Conservation (phyloP, 2,329 filamentous ascomycete genomes). For the Kalaharituber pfeilii region DNA sequence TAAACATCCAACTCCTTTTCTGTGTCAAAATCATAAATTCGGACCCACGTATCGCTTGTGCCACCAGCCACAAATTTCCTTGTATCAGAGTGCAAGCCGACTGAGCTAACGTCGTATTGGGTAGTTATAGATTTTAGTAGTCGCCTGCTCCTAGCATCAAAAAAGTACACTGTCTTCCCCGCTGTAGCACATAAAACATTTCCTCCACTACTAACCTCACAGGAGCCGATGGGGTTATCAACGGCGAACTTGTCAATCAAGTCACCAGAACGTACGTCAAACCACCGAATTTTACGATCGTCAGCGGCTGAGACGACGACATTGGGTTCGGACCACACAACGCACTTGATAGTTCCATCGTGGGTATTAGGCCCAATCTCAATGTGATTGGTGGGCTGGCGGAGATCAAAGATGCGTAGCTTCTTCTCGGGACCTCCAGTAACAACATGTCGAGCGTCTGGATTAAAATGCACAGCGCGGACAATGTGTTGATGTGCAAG, state of each 20-base stretch:
- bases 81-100: slow-evolving; percentile 65
- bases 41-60: slow-evolving; percentile 88
- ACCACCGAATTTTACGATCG: slow-evolving; percentile 87
- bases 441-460: slow-evolving; percentile 68
- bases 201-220: slow-evolving; percentile 60
- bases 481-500: slow-evolving; percentile 91
- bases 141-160: slow-evolving; percentile 33
- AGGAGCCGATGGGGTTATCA: slow-evolving; percentile 75
- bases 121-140: slow-evolving; percentile 65
- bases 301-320: slow-evolving; percentile 77
- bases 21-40: slow-evolving; percentile 76
- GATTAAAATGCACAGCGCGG: slow-evolving; percentile 75
- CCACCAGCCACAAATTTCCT: slow-evolving; percentile 79
- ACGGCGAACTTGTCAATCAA: slow-evolving; percentile 61
- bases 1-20: slow-evolving; percentile 74
- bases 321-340: slow-evolving; percentile 87
- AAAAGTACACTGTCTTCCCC: slow-evolving; percentile 86
- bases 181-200: slow-evolving; percentile 71
- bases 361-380: slow-evolving; percentile 80
- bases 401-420: slow-evolving; percentile 76
- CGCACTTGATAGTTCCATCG: slow-evolving; percentile 79
- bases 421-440: slow-evolving; percentile 96
- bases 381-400: slow-evolving; percentile 44
- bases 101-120: slow-evolving; percentile 73
- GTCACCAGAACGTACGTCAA: slow-evolving; percentile 61